These are phyloP conservation scores for Camellia japonica DNA, from an alignment of 148 eudicot species.

Conservation along the genomic window DNA sequence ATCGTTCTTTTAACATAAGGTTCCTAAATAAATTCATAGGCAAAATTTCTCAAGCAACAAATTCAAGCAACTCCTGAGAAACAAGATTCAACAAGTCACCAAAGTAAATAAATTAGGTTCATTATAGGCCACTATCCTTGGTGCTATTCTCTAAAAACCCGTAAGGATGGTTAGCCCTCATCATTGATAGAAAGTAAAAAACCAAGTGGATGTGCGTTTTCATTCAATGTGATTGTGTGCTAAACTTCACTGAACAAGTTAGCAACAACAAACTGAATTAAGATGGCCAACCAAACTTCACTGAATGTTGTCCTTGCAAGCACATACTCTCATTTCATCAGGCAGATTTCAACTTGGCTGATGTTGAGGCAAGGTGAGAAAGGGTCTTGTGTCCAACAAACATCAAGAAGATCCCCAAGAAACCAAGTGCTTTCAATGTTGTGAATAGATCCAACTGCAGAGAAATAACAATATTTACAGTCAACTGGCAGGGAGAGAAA, in stretches of 20 bases:
- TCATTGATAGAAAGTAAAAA: background rate
- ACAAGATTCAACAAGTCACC: background rate
- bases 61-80: background rate
- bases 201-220: background rate
- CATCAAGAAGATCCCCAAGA: conserved; percentile 75
- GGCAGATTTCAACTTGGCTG: conserved; percentile 77
- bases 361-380: conserved; percentile 74
- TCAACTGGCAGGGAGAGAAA: background rate
- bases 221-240: background rate
- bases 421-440: conserved; percentile 71
- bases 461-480: conserved; percentile 10
- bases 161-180: background rate
- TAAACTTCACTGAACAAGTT: background rate
- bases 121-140: background rate
- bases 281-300: background rate
- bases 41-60: background rate
- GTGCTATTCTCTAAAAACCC: background rate
- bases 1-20: background rate
- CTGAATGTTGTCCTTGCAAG: background rate
- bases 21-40: background rate
- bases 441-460: conserved; percentile 77
- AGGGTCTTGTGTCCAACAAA: conserved; percentile 82
- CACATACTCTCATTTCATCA: conserved; percentile 20
- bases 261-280: conserved; percentile 6
- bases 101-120: background rate